These are phyloP conservation scores for Dictyostelium citrinum DNA, from an alignment of 78 protist genomes.

Conservation along the genomic window DNA sequence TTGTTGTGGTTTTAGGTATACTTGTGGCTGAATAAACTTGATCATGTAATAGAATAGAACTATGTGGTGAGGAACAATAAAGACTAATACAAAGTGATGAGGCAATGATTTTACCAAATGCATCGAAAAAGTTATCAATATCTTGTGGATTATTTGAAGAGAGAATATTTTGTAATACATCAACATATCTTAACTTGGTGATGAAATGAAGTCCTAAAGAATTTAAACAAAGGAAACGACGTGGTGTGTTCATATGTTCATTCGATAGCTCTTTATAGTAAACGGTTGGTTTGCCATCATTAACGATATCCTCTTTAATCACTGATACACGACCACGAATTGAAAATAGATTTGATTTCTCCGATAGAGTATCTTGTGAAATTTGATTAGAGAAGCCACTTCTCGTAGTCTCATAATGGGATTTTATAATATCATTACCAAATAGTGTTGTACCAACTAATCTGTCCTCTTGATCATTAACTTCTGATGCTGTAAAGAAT, in stretches of 20 bases:
- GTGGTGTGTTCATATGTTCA: slow-evolving; percentile 24
- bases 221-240: slow-evolving; percentile 61
- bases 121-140: slow-evolving; percentile 50
- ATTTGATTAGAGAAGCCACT: background rate
- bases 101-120: slow-evolving; percentile 30
- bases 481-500: slow-evolving; percentile 9
- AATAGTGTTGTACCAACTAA: slow-evolving; percentile 25
- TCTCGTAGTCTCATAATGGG: background rate
- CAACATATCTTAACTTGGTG: slow-evolving; percentile 23
- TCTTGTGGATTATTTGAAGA: background rate
- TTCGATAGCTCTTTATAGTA: slow-evolving; percentile 24
- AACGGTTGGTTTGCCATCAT: background rate
- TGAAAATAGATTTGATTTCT: slow-evolving; percentile 27
- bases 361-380: slow-evolving; percentile 17
- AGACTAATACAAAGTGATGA: slow-evolving; percentile 22
- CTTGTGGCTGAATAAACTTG: background rate
- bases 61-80: slow-evolving; percentile 36
- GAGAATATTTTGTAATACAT: slow-evolving; percentile 11
- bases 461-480: slow-evolving; percentile 5
- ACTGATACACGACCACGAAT: slow-evolving; percentile 34
- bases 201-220: slow-evolving; percentile 54
- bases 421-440: background rate
- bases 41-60: background rate
- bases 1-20: slow-evolving; percentile 24
- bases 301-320: slow-evolving; percentile 39